Evolutionary conservation across 73 alveolate species (phyloP).

Genomic region (Uronychia binucleata): DNA sequence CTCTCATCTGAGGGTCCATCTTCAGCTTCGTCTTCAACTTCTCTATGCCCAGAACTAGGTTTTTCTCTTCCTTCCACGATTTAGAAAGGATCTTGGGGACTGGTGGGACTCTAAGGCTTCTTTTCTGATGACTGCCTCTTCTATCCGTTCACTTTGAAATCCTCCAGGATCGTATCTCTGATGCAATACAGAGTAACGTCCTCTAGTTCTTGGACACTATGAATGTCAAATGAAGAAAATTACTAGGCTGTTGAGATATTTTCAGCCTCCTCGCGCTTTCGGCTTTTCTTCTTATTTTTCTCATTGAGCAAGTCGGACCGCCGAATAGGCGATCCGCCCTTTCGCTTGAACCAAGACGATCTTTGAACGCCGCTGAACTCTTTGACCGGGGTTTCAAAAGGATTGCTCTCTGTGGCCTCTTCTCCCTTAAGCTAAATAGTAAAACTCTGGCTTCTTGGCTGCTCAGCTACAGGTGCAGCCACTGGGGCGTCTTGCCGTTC

Average conservation of each 20-base stretch:
- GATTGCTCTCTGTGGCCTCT: not conserved
- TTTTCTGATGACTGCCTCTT: not conserved
- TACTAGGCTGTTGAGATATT: not conserved
- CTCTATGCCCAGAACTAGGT: not conserved
- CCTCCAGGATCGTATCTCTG: constrained; percentile 23
- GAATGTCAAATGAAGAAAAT: not conserved
- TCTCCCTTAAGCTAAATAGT: not conserved
- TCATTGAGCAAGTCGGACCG: not conserved
- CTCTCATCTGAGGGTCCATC: not conserved
- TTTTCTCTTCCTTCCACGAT: not conserved
- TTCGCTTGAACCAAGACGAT: not conserved
- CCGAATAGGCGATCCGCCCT: not conserved
- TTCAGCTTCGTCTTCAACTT: not conserved
- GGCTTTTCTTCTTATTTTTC: not conserved
- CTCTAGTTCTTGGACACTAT: constrained; percentile 44
- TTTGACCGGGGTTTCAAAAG: not conserved
- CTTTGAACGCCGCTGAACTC: not conserved
- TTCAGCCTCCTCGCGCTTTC: not conserved
- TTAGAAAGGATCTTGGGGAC: not conserved
- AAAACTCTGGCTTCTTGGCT: not conserved
- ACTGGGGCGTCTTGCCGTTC: not conserved
- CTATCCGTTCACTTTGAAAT: constrained; percentile 3
- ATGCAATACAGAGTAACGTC: constrained; percentile 36
- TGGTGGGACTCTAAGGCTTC: not conserved
- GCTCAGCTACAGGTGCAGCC: not conserved